Percentiles rank a stretch among this genome's conserved stretches.
Evolutionary conservation across 345 rosid genomes (phyloP).

Genomic region (Reutealis trisperma): DNA sequence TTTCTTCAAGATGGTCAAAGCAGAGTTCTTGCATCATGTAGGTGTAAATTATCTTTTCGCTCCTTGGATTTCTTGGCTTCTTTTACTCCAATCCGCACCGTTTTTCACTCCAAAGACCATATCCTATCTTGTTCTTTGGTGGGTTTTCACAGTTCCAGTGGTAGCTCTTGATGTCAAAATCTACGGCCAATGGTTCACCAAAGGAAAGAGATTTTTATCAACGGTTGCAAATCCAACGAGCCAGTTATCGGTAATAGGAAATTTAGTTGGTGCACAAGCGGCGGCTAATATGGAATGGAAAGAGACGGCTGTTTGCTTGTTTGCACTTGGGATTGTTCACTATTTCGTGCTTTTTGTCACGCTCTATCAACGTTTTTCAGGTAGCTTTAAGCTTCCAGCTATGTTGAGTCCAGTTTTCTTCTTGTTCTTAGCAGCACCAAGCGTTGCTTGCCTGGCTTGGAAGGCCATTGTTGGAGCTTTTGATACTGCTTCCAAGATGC

Average conservation of each 20-base stretch:
- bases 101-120: conserved; percentile 10
- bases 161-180: conserved; percentile 31
- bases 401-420: conserved; percentile 34
- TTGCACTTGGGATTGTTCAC: conserved; percentile 28
- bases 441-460: conserved; percentile 28
- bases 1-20: conserved; percentile 25
- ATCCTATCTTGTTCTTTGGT: conserved; percentile 19
- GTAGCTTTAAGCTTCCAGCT: conserved; percentile 16
- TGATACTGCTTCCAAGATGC: conserved; percentile 28
- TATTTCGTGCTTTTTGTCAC: conserved; percentile 35
- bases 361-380: conserved; percentile 26
- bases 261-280: conserved; percentile 29
- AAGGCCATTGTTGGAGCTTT: conserved; percentile 23
- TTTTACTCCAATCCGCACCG: conserved; percentile 30
- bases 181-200: conserved; percentile 37
- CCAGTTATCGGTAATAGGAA: conserved; percentile 36
- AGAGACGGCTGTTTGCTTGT: conserved; percentile 29
- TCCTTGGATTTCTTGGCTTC: conserved; percentile 35
- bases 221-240: conserved; percentile 30
- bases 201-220: conserved; percentile 35
- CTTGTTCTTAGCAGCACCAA: conserved; percentile 33
- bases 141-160: conserved; percentile 19
- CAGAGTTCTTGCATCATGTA: conserved; percentile 29
- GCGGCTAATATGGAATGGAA: conserved; percentile 32
- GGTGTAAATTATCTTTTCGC: conserved; percentile 37